phyloP scores from a whole-genome alignment of 1,284 basidiomycete genomes.

The Kwoniella shivajii region DNA sequence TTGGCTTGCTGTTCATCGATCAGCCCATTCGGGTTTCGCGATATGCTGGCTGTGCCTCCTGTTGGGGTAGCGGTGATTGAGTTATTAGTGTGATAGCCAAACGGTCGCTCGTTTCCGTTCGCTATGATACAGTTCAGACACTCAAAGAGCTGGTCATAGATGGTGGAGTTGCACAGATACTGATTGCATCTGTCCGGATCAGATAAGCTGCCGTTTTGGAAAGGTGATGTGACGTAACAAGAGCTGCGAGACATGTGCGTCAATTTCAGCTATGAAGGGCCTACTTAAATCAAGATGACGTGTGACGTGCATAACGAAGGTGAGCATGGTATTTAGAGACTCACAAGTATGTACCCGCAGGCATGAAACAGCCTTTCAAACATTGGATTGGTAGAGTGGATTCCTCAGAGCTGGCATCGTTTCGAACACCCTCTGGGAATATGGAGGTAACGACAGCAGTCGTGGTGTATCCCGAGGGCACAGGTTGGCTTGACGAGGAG shows the following conservation, averaged over 20 bases:
- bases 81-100: slow-evolving; percentile 11
- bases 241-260: neutral
- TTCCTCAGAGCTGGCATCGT: neutral
- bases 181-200: neutral
- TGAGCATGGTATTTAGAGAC: neutral
- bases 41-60: neutral
- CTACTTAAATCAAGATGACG: no score
- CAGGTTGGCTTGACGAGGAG: neutral
- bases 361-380: neutral
- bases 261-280: neutral
- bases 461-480: neutral
- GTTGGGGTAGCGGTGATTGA: neutral
- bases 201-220: neutral
- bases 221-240: slow-evolving; percentile 1
- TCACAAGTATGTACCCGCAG: neutral
- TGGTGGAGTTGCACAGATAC: slow-evolving; percentile 8
- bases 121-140: slow-evolving; percentile 25
- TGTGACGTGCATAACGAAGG: no score
- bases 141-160: slow-evolving; percentile 7
- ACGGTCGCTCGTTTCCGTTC: slow-evolving; percentile 16
- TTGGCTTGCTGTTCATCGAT: slow-evolving; percentile 15
- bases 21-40: slow-evolving; percentile 9
- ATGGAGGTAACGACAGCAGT: neutral
- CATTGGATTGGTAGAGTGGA: neutral
- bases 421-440: neutral